phyloP scores from a whole-genome alignment of 441 rosid species.

The Biscutella auriculata region DNA sequence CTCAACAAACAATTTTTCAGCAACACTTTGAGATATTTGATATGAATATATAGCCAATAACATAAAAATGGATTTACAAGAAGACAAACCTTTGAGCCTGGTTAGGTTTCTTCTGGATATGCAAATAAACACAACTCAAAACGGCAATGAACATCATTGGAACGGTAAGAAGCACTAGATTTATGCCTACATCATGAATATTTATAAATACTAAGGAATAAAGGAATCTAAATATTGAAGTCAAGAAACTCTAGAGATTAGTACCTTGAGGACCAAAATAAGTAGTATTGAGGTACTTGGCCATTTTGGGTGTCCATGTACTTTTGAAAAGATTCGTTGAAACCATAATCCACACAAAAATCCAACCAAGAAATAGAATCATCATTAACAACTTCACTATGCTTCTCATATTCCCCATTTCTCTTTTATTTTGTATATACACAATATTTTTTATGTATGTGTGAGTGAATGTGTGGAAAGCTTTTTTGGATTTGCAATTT shows the following conservation, averaged over 20 bases:
- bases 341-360: slow-evolving; percentile 42
- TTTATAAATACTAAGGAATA: background rate
- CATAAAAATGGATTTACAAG: background rate
- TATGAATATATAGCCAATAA: background rate
- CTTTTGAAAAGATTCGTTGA: slow-evolving; percentile 20
- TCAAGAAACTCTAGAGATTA: background rate
- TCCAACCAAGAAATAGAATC: slow-evolving; percentile 29
- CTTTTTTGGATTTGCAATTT: background rate
- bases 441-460: background rate
- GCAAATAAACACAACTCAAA: slow-evolving; percentile 40
- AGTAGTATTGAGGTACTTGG: slow-evolving; percentile 19
- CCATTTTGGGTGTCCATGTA: slow-evolving; percentile 20
- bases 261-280: slow-evolving; percentile 26
- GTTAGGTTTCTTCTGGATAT: slow-evolving; percentile 24
- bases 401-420: slow-evolving; percentile 10
- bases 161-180: slow-evolving; percentile 34
- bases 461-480: background rate
- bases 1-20: too few species aligned
- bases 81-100: slow-evolving; percentile 11
- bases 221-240: background rate
- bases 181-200: slow-evolving; percentile 11
- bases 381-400: slow-evolving; percentile 15
- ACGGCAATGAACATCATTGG: slow-evolving; percentile 43
- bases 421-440: background rate
- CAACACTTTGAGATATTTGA: too few species aligned